Base-by-base conservation (phyloP, 495 filamentous ascomycete genomes). In the Lophiostoma macrostomum region DNA sequence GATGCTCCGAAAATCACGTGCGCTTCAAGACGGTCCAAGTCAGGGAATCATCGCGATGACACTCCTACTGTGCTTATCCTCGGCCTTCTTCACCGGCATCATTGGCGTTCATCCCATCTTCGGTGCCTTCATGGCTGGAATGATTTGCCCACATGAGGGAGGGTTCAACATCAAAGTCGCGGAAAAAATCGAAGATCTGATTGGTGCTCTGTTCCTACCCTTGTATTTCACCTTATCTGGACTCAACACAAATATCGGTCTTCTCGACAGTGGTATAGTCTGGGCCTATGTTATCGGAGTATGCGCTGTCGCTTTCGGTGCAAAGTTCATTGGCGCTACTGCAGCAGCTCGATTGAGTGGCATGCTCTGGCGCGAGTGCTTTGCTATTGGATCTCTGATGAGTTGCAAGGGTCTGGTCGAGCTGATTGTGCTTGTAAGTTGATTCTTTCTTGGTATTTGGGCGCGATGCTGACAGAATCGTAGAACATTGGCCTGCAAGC, bases 381-480 rank as follows among this genome's bases (percentile, higher is more conserved):
- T 95, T 16, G 84, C 88, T 4, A 94, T 98, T 57, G 93, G 93
- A 20, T 82, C 86, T 31, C 67, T 98, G 67, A 98, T 98, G 93
- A 95, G 89, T 66, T 98, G 93, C 69, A 98, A 98, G 67, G 93
- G 93, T 48, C 75, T 98, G 41, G 88, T 96, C 0, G 93, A 98
- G 69, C 74, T 96, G 40, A 98, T 98, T 70, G 91, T 96, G 2
- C 65, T 98, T 68, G 90, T 94, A 76, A 73, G 82, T 73, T 5
- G 19, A 18, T 12, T 2, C 31, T 46, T 34, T 13, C n/a, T 34
- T 36, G 16, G 12, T 4, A 37, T 19, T 13, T 3, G n/a, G n/a
- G n/a, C n/a, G n/a, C 10, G 16, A 43, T 16, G 20, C 20, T 46
- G 13, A 38, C 0, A 34, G 16, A 19, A 7, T 27, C 27, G 1